Evolutionary conservation across 2,329 filamentous ascomycete genomes (phyloP).

Genomic region (Microdochium trichocladiopsis): DNA sequence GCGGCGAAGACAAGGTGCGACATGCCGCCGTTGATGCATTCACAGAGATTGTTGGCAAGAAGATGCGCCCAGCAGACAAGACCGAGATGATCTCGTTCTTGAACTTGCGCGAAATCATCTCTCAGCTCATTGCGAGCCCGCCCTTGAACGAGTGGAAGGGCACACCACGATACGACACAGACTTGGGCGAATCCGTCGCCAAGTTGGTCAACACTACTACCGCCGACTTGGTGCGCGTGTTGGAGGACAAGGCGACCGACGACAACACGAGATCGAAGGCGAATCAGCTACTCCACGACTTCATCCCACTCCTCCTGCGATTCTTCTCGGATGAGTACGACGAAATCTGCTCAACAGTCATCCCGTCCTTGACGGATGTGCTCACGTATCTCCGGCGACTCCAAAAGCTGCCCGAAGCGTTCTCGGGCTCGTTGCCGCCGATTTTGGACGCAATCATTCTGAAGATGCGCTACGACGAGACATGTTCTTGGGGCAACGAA

Average conservation of each 20-base stretch:
- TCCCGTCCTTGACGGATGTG: slow-evolving; percentile 86
- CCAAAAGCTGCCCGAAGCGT: slow-evolving; percentile 63
- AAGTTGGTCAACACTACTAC: slow-evolving; percentile 91
- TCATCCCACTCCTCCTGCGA: slow-evolving; percentile 79
- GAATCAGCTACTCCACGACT: slow-evolving; percentile 73
- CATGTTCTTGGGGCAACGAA: slow-evolving; percentile 85
- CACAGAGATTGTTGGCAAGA: slow-evolving; percentile 94
- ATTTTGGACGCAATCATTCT: slow-evolving; percentile 86
- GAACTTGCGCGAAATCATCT: slow-evolving; percentile 77
- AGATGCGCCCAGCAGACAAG: slow-evolving; percentile 93
- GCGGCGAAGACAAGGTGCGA: slow-evolving; percentile 69
- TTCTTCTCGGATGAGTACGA: slow-evolving; percentile 99
- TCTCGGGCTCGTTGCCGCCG: slow-evolving; percentile 75
- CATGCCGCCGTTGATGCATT: slow-evolving; percentile 92
- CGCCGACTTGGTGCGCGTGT: slow-evolving; percentile 76
- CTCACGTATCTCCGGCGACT: slow-evolving; percentile 85
- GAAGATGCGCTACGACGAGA: slow-evolving; percentile 98
- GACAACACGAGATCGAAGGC: slow-evolving; percentile 65
- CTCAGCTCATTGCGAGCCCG: slow-evolving; percentile 77
- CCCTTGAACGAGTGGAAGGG: slow-evolving; percentile 71
- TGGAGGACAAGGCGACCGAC: slow-evolving; percentile 61
- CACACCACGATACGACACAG: slow-evolving; percentile 86
- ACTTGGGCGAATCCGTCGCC: slow-evolving; percentile 89
- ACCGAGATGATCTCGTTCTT: slow-evolving; percentile 88
- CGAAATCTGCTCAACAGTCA: slow-evolving; percentile 93